These are phyloP conservation scores for Geosmithia flava DNA, from an alignment of 2,329 filamentous ascomycete genomes.

Conservation along the genomic window DNA sequence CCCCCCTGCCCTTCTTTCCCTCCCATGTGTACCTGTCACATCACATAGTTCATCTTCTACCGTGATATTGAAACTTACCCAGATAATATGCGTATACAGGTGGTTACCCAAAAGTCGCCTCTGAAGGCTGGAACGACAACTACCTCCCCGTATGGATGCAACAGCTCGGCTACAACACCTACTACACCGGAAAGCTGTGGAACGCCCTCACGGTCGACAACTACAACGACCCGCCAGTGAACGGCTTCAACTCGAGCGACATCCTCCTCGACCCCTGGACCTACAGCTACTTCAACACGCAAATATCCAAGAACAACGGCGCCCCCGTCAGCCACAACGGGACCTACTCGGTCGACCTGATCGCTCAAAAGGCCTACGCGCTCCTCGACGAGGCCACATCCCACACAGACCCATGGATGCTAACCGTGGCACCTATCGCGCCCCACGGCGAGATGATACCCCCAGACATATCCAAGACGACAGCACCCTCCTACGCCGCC, in stretches of 20 bases:
- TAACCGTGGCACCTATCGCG: conserved; percentile 35
- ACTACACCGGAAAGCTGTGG: conserved; percentile 41
- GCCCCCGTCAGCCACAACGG: conserved; percentile 37
- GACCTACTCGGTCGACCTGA: conserved; percentile 38
- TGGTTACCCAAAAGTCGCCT: conserved; percentile 35
- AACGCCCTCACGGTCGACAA: conserved; percentile 34
- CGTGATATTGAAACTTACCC: too few relatives aligned
- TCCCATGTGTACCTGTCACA: too few relatives aligned
- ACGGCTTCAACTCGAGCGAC: conserved; percentile 42
- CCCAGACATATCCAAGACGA: neutral
- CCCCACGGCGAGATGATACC: conserved; percentile 19
- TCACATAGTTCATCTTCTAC: too few relatives aligned
- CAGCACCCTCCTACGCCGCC: conserved; percentile 19
- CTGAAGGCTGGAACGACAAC: conserved; percentile 32
- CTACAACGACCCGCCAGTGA: conserved; percentile 36
- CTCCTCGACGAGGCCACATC: conserved; percentile 38
- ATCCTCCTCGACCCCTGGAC: conserved; percentile 54
- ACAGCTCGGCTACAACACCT: conserved; percentile 34
- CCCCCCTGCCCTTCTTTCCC: too few relatives aligned
- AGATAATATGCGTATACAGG: too few relatives aligned
- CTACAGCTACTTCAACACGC: conserved; percentile 55
- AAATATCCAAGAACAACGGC: conserved; percentile 47
- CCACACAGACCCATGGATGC: conserved; percentile 36
- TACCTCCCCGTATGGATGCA: conserved; percentile 39
- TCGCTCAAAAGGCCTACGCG: conserved; percentile 33